These are phyloP conservation scores for Eutypella sp. DNA, from an alignment of 2,329 filamentous ascomycete species.

Conservation along the genomic window DNA sequence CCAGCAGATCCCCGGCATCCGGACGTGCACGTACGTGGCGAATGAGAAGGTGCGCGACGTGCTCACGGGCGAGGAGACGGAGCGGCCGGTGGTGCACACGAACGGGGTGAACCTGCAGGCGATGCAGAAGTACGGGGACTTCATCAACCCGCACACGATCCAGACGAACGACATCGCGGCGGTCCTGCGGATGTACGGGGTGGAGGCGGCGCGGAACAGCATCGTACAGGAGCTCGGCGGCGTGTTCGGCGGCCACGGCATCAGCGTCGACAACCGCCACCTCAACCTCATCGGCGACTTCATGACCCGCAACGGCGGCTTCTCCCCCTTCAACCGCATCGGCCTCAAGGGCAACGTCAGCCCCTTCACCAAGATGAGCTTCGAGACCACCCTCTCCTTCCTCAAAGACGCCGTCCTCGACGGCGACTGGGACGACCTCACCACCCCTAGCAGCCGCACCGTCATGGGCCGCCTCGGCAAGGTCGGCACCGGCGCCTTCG, in stretches of 20 bases:
- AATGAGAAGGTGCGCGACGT: conserved; percentile 50
- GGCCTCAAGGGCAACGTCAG: conserved; percentile 80
- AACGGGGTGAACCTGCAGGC: conserved; percentile 83
- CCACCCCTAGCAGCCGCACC: conserved; percentile 79
- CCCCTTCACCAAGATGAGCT: conserved; percentile 98
- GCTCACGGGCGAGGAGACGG: conserved; percentile 42
- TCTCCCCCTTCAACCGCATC: conserved; percentile 87
- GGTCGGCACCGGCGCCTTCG: conserved; percentile 87
- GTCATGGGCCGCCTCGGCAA: conserved; percentile 79
- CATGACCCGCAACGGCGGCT: conserved; percentile 92
- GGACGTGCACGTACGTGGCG: conserved; percentile 62
- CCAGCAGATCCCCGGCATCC: conserved; percentile 77
- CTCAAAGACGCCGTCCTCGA: conserved; percentile 88
- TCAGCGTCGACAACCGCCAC: conserved; percentile 86
- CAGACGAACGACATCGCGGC: conserved; percentile 90
- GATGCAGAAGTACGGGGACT: conserved; percentile 82
- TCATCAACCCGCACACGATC: conserved; percentile 80
- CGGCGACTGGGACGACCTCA: conserved; percentile 83
- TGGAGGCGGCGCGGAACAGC: conserved; percentile 82
- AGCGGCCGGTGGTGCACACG: conserved; percentile 63
- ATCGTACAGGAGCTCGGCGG: conserved; percentile 82
- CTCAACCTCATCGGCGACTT: conserved; percentile 93
- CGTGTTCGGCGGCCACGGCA: conserved; percentile 88
- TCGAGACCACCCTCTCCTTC: conserved; percentile 94
- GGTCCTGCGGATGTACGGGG: conserved; percentile 80